Evolutionary conservation across 768 basidiomycete genomes (phyloP), one percentile per base, ranked within the genome.

Genomic region (Tulasnella sp.): DNA sequence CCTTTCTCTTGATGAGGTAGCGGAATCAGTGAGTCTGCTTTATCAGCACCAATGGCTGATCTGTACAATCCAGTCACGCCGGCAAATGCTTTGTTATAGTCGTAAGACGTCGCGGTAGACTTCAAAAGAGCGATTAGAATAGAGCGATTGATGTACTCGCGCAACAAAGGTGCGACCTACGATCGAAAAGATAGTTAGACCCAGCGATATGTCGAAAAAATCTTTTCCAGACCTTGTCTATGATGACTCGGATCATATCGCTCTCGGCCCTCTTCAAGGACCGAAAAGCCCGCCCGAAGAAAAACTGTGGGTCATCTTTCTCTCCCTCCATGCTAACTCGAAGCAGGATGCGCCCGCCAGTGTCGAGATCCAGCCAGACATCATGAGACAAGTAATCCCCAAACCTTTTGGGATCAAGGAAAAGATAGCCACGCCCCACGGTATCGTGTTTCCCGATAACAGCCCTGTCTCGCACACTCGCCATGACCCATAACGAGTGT

Each of bases 251-350:
- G 76, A 96, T 90, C 97, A 99, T 98, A 83, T 99, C 97, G 34
- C 90, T 91, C 84, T 99, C 96, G 0, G 96, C 94, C 42, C 96
- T 88, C 86, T 98, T 98, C 82, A 99, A 85, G 52, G 92, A 95
- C 71, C 97, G 89, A 89, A 99, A 99, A 3, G 93, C 97, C 42
- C 96, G 89, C 38, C 98, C 98, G 83, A 99, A 99, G 88, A 94
- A 97, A 87, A 98, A 99, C 82, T 94, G 94, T 10, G 96, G 94
- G 84, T 99, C 98, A 82, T 98, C 96, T 86, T 97, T 96, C 88
- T 99, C 98, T 76, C 97, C 96, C 84, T 99, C 98, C 96, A 99
- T 98, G 84, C 95, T 97, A 79, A 99, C 89, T 27, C 98, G 90
- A 42, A 98, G 87, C 48, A 98, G 86, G 74, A 98, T 89, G 44